Conservation (phyloP, 768 basidiomycete genomes). For the Cystobasidium onofrii region DNA sequence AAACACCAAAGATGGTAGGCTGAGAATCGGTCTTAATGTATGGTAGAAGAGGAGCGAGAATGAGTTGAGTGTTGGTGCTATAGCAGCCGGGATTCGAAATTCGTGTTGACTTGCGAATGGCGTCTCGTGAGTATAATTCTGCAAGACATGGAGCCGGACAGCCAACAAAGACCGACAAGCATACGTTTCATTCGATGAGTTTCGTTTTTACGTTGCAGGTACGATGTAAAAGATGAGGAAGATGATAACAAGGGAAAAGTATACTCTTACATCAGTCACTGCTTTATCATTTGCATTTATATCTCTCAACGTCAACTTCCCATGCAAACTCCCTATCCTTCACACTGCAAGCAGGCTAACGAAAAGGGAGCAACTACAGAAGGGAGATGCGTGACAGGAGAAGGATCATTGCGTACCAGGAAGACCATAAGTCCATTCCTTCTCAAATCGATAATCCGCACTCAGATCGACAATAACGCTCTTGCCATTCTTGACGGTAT, state of each 20-base stretch:
- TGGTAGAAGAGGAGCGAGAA: conserved; percentile 77
- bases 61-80: conserved; percentile 82
- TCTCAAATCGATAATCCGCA: conserved; percentile 92
- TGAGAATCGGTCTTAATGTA: conserved; percentile 56
- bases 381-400: not conserved
- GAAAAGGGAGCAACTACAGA: not conserved
- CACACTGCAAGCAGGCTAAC: not conserved
- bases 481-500: conserved; percentile 51
- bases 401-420: conserved; percentile 68
- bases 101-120: conserved; percentile 63
- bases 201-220: not conserved
- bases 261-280: conserved; percentile 45
- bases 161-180: not conserved
- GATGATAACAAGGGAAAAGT: conserved; percentile 34
- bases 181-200: not conserved
- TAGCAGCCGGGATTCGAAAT: conserved; percentile 98
- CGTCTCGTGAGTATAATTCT: conserved; percentile 79
- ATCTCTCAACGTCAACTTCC: not conserved
- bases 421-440: conserved; percentile 92
- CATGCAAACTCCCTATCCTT: not conserved
- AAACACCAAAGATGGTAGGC: conserved; percentile 77
- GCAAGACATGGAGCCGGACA: conserved; percentile 27
- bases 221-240: conserved; percentile 33
- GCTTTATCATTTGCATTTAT: conserved; percentile 41
- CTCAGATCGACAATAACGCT: conserved; percentile 86